phyloP scores from a whole-genome alignment of 1,139 yeast species.

The Hyphopichia khmerensis region DNA sequence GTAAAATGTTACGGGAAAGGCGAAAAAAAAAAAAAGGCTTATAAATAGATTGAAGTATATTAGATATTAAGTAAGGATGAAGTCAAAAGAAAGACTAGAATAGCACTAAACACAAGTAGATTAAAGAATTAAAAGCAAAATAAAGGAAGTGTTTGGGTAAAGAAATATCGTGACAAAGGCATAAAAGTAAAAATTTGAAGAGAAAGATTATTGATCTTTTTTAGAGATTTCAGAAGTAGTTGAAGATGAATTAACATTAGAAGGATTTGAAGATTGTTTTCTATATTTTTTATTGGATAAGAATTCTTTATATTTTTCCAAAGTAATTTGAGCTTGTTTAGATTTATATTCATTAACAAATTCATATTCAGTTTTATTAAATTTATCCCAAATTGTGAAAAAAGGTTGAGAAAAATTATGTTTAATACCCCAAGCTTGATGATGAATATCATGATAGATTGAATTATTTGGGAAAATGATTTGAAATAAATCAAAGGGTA shows the following conservation, averaged over 20 bases:
- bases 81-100: neutral
- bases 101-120: neutral
- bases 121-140: neutral
- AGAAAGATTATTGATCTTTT: neutral
- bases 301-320: conserved; percentile 61
- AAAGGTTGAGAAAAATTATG: conserved; percentile 96
- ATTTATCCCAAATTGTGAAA: conserved; percentile 87
- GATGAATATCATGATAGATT: conserved; percentile 95
- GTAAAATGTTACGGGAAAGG: too few species aligned
- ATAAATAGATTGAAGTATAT: too few species aligned
- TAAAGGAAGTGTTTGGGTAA: too few species aligned
- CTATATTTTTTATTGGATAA: conserved; percentile 39
- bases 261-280: too few species aligned
- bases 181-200: neutral
- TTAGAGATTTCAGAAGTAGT: neutral
- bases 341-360: conserved; percentile 61
- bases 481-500: conserved; percentile 91
- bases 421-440: conserved; percentile 93
- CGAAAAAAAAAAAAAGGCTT: too few species aligned
- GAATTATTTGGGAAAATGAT: conserved; percentile 89
- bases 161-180: neutral
- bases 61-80: neutral
- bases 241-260: neutral
- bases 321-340: conserved; percentile 57
- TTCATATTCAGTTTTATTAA: conserved; percentile 69